Evolutionary conservation across 108 stramenopile species (phyloP).

Genomic region (Schizochytrium sp.): DNA sequence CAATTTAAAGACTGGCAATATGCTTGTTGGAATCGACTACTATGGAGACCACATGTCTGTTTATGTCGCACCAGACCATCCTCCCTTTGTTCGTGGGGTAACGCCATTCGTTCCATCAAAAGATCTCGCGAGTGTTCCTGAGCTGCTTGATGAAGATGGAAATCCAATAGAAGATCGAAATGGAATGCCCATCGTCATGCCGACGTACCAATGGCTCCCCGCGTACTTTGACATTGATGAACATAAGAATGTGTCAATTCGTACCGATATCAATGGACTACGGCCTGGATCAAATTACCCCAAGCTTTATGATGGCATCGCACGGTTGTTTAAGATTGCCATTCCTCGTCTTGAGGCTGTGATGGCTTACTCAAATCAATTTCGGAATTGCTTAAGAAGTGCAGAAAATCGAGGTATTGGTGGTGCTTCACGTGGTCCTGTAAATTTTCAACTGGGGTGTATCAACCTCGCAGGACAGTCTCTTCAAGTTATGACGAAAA

Average conservation of each 20-base stretch:
- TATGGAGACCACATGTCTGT: slow-evolving; percentile 4
- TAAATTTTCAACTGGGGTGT: neutral
- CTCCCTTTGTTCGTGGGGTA: neutral
- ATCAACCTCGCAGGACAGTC: neutral
- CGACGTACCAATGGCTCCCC: slow-evolving; percentile 64
- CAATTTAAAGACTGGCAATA: neutral
- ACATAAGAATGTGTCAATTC: slow-evolving; percentile 42
- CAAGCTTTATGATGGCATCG: slow-evolving; percentile 51
- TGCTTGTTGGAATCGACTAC: slow-evolving; percentile 50
- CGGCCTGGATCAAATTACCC: slow-evolving; percentile 54
- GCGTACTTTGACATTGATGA: slow-evolving; percentile 29
- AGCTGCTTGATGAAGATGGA: neutral
- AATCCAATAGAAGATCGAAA: slow-evolving; percentile 54
- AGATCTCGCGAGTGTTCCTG: neutral
- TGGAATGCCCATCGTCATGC: slow-evolving; percentile 42
- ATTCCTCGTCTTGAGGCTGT: neutral
- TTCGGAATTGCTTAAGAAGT: neutral
- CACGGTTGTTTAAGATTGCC: neutral
- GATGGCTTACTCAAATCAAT: neutral
- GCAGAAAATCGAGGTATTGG: neutral
- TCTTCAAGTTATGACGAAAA: slow-evolving; percentile 64
- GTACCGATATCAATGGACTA: slow-evolving; percentile 64
- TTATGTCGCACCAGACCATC: slow-evolving; percentile 63
- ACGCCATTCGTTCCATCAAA: neutral
- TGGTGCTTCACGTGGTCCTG: neutral